Evolutionary conservation across 1,284 basidiomycete genomes (phyloP), one percentile per base, ranked within the genome.

Genomic region (Rhodotorula sp.): DNA sequence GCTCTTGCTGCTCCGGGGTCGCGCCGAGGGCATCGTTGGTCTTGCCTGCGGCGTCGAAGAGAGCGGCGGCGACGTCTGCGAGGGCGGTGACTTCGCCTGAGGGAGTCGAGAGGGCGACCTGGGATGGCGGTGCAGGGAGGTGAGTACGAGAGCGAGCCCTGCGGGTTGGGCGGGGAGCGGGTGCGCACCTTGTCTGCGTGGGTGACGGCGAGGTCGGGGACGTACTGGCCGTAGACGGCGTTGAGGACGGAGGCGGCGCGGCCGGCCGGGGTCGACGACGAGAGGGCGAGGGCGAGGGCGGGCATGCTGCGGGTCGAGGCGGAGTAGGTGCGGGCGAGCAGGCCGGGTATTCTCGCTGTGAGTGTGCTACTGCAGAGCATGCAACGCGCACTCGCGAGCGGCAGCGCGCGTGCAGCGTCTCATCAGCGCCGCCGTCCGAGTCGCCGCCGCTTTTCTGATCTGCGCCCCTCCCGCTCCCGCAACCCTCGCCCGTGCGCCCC

Each of bases 21-120:
- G 66, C 29, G 29, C 75, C 75, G 55, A 76, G 69, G 32, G 73
- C 77, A 36, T 73, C 72, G 57, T 67, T 70, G 12, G 71, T 64
- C 70, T 78, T 76, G 22, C 76, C 77, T 2, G 74, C 75, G 5
- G 70, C 72, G 25, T 76, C 74, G 50, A 77, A 66, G 46, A 78
- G 70, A 13, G 63, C 51, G 5, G 66, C 34, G 22, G 70, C 59
- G 61, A 72, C 58, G 46, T 69, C 67, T 44, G 66, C 61, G 32
- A 76, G 70, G 46, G 57, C 32, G 2, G 69, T 70, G 55, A 66
- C 46, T 3, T 57, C 44, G 9, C 61, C 66, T 21, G 53, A 44
- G 1, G 64, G 25, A 46, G 61, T 58, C 12, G 48, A 8, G 71
- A 73, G 68, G 4, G 65, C 51, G 65, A 73, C 46, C 71, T 72